Evolutionary conservation across 2,329 filamentous ascomycete genomes (phyloP), one percentile per base, ranked within the genome.

Genomic region (Neofusicoccum sp.): DNA sequence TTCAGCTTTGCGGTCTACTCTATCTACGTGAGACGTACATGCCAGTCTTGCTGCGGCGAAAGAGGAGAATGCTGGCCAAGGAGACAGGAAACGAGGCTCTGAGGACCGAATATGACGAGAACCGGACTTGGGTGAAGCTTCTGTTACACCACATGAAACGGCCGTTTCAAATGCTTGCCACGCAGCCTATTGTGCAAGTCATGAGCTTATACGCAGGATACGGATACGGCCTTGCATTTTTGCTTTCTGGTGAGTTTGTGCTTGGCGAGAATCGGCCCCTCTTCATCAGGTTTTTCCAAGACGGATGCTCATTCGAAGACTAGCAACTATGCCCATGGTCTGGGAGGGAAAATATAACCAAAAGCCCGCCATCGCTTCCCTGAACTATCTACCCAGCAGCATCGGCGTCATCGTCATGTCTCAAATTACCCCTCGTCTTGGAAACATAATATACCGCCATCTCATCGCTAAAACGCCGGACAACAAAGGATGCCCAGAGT

Each of bases 181-280:
- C 82, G 44, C 90, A 95, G 69, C 86, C 88, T 48, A 89, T 93
- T 49, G 89, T 93, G 6, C 79, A 86, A 24, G 87, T 86, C 51
- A 85, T 84, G 1, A 93, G 91, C 72, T 79, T 92, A 9, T 85
- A 89, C 34, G 79, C 93, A 30, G 82, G 86, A 36, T 76, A 80
- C 53, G 77, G 74, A 5, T 93, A 91, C 69, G 82, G 79, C 3
- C 81, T 87, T 62, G 84, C 87, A 63, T 87, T 86, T 33, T 26
- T 51, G 14, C 31, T 51, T 6, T 51, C 48, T 33, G 48, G 48
- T 51, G 24, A 36, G 45, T 8, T 33, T 7, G 16, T 8, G n/a
- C n/a, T n/a, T n/a, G n/a, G n/a, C n/a, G 12, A 40, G n/a, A n/a
- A n/a, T 43, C 3, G 8, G 20, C 6, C 4, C 8, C 8, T 41